Conservation (phyloP, 192 early-diverging fungal species). For the Chytriomyces sp. region DNA sequence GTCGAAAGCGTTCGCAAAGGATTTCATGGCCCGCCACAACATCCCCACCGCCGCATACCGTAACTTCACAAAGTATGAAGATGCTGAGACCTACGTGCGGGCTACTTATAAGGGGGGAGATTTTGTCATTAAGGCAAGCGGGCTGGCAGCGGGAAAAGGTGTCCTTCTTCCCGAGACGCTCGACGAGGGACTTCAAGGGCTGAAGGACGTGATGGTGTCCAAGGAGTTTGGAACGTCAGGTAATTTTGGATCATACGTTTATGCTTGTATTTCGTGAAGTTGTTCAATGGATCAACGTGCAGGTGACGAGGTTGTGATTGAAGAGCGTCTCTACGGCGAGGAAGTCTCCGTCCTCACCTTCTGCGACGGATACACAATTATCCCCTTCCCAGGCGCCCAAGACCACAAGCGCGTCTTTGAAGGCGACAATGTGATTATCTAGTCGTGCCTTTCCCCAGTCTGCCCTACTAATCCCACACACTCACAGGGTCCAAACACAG, state of each 20-base stretch:
- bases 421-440: constrained; percentile 63
- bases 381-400: constrained; percentile 90
- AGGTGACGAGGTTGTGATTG: constrained; percentile 87
- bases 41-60: constrained; percentile 95
- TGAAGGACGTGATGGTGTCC: constrained; percentile 89
- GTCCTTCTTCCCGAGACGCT: constrained; percentile 86
- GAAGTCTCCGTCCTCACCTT: constrained; percentile 91
- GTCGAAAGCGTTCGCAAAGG: constrained; percentile 98
- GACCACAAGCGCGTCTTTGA: constrained; percentile 99
- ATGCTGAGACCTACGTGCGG: constrained; percentile 69
- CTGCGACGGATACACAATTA: constrained; percentile 92
- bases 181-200: constrained; percentile 81
- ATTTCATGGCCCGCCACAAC: constrained; percentile 95
- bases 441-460: background rate
- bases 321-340: constrained; percentile 91
- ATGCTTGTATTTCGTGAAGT: constrained; percentile 10
- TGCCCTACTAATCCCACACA: background rate
- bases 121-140: constrained; percentile 94
- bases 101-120: constrained; percentile 47
- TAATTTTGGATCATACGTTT: constrained; percentile 10
- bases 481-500: constrained; percentile 86
- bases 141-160: constrained; percentile 97
- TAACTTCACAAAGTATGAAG: constrained; percentile 79
- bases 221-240: constrained; percentile 88
- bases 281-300: constrained; percentile 5